These are phyloP conservation scores for Chaetomium strumarium DNA, from an alignment of 2,329 filamentous ascomycete species.

Conservation along the genomic window DNA sequence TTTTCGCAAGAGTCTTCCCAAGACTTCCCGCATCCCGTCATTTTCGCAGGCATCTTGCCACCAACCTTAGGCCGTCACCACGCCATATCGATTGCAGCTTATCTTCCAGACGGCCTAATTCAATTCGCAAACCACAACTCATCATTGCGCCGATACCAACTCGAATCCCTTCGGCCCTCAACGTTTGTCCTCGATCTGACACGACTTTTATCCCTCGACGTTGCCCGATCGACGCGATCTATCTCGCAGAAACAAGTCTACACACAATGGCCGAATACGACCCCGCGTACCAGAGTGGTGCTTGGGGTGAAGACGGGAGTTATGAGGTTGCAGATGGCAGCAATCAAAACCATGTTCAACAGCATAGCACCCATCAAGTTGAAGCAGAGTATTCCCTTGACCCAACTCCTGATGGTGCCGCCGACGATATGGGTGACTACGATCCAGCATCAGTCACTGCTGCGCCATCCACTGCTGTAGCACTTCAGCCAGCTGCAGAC, in stretches of 20 bases:
- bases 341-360: slow-evolving; percentile 45
- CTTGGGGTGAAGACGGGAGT: slow-evolving; percentile 49
- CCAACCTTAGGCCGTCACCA: no score
- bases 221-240: not conserved
- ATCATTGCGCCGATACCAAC: not conserved
- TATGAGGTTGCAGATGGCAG: slow-evolving; percentile 51
- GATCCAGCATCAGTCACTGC: slow-evolving; percentile 49
- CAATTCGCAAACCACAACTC: not conserved
- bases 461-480: slow-evolving; percentile 29
- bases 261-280: slow-evolving; percentile 28
- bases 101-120: no score
- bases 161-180: not conserved
- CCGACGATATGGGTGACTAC: slow-evolving; percentile 52
- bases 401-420: slow-evolving; percentile 39
- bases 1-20: not conserved
- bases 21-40: no score
- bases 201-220: not conserved
- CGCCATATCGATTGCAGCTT: no score
- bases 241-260: not conserved
- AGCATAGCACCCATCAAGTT: slow-evolving; percentile 49
- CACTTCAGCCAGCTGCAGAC: slow-evolving; percentile 28
- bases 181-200: not conserved
- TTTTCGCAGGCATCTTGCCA: no score
- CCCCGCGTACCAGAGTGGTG: slow-evolving; percentile 31
- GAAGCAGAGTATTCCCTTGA: slow-evolving; percentile 41